These are phyloP conservation scores for Meripilus lineatus DNA, from an alignment of 1,284 basidiomycete species.

Conservation along the genomic window DNA sequence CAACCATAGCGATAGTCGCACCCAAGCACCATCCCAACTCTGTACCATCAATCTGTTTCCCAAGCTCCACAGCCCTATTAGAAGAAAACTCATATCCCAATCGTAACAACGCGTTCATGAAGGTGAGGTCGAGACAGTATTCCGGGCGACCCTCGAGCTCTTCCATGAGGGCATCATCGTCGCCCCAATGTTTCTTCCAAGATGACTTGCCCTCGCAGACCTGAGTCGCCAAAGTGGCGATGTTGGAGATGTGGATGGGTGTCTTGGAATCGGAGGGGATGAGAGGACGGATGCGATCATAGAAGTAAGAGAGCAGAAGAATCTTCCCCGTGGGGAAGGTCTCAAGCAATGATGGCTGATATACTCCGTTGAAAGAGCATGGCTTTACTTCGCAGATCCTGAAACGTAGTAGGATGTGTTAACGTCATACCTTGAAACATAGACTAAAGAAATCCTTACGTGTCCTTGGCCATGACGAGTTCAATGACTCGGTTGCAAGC, in stretches of 20 bases:
- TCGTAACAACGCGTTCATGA: conserved; percentile 85
- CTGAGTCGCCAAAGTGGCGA: conserved; percentile 61
- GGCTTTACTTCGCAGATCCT: conserved; percentile 87
- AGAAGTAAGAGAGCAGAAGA: conserved; percentile 93
- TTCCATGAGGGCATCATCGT: conserved; percentile 51
- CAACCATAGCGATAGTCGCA: conserved; percentile 74
- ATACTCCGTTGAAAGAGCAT: conserved; percentile 96
- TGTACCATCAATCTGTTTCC: conserved; percentile 86
- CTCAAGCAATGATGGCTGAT: conserved; percentile 92
- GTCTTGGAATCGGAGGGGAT: conserved; percentile 33
- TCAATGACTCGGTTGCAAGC: conserved; percentile 85
- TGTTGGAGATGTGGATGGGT: conserved; percentile 52
- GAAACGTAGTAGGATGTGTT: conserved; percentile 3
- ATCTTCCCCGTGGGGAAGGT: conserved; percentile 81
- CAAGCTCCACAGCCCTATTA: conserved; percentile 66
- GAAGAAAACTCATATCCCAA: conserved; percentile 81
- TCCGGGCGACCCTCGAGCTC: conserved; percentile 86
- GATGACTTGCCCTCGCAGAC: conserved; percentile 67
- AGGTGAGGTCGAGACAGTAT: conserved; percentile 94
- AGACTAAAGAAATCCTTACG: conserved; percentile 47
- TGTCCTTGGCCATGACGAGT: conserved; percentile 94
- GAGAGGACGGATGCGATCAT: conserved; percentile 87
- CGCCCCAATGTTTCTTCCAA: conserved; percentile 59
- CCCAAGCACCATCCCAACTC: conserved; percentile 96
- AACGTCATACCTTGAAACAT: conserved; percentile 7